These are phyloP conservation scores for Tilletia caries DNA, from an alignment of 1,284 basidiomycete genomes.

Conservation along the genomic window DNA sequence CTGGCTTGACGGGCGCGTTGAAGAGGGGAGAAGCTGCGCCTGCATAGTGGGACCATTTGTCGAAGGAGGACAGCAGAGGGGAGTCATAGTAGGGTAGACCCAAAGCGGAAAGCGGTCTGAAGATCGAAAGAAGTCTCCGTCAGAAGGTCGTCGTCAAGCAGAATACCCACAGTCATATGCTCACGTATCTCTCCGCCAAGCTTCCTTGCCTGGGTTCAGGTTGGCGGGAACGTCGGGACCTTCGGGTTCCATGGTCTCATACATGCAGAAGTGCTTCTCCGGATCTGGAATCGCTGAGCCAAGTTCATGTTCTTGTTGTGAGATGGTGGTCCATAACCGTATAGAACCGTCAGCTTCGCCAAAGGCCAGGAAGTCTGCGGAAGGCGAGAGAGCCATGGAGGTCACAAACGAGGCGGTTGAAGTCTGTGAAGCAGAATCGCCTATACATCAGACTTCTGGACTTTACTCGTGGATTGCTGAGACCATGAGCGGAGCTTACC, in stretches of 20 bases:
- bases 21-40: slow-evolving; percentile 57
- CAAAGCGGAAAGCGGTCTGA: slow-evolving; percentile 72
- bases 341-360: slow-evolving; percentile 83
- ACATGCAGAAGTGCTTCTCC: slow-evolving; percentile 69
- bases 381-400: slow-evolving; percentile 76
- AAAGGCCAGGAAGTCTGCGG: slow-evolving; percentile 85
- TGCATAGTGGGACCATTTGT: slow-evolving; percentile 34
- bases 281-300: slow-evolving; percentile 7
- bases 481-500: slow-evolving; percentile 59
- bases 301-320: slow-evolving; percentile 48
- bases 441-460: too few species aligned
- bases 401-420: slow-evolving; percentile 70
- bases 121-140: neutral
- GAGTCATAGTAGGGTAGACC: slow-evolving; percentile 83
- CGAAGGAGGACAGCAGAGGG: slow-evolving; percentile 74
- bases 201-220: slow-evolving; percentile 75
- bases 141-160: neutral
- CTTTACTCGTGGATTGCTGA: too few species aligned
- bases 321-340: slow-evolving; percentile 71
- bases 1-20: slow-evolving; percentile 70
- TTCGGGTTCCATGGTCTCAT: slow-evolving; percentile 75
- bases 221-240: slow-evolving; percentile 76
- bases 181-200: slow-evolving; percentile 17
- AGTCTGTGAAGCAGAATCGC: slow-evolving; percentile 46
- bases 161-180: neutral